These are phyloP conservation scores for Cymbidium sinense DNA, from an alignment of 106 monocot species.

Conservation along the genomic window DNA sequence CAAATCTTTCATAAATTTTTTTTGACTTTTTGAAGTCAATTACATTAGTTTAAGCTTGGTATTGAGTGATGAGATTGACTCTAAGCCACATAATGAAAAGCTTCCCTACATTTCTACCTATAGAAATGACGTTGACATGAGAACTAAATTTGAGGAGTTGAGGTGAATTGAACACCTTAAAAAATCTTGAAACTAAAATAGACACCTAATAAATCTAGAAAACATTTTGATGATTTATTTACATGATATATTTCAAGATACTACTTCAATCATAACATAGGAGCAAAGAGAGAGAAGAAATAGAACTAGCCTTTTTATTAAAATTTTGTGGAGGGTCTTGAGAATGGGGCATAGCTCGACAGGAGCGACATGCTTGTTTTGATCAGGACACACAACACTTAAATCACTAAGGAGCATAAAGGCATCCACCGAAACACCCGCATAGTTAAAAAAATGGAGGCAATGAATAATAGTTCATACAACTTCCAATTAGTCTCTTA, in stretches of 20 bases:
- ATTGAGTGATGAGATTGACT: too few species aligned
- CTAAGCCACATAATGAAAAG: too few species aligned
- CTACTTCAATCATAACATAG: background rate
- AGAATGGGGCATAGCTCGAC: slow-evolving; percentile 69
- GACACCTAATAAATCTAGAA: too few species aligned
- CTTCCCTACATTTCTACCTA: too few species aligned
- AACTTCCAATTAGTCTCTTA: background rate
- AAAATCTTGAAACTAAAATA: too few species aligned
- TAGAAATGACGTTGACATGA: too few species aligned
- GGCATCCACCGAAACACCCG: slow-evolving; percentile 69
- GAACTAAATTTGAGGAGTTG: too few species aligned
- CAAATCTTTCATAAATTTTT: too few species aligned
- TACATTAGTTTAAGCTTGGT: too few species aligned
- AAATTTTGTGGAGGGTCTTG: slow-evolving; percentile 52
- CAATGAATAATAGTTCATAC: background rate
- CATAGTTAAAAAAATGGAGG: background rate
- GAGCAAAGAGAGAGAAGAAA: background rate
- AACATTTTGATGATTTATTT: too few species aligned
- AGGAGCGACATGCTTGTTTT: slow-evolving; percentile 60
- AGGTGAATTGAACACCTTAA: too few species aligned
- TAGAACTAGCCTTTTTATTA: slow-evolving; percentile 54
- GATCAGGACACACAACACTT: slow-evolving; percentile 52
- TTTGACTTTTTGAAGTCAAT: too few species aligned
- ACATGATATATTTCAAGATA: background rate
- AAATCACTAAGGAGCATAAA: slow-evolving; percentile 76